phyloP scores from a whole-genome alignment of 164 flowering plant species.

The Macadamia tetraphylla region DNA sequence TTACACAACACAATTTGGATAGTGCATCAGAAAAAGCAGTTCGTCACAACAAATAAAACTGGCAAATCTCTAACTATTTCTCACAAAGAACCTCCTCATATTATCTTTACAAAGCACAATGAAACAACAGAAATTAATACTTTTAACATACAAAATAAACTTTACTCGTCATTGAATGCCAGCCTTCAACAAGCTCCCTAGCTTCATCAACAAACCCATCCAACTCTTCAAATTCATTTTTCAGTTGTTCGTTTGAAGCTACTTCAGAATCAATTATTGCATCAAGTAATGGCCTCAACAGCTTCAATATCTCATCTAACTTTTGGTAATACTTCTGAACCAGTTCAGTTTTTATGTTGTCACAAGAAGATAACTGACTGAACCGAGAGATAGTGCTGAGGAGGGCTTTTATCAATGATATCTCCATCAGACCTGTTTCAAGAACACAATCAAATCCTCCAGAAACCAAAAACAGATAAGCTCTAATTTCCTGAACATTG shows the following conservation, averaged over 20 bases:
- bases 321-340: slow-evolving; percentile 48
- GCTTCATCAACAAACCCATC: slow-evolving; percentile 50
- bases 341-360: slow-evolving; percentile 43
- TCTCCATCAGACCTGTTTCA: slow-evolving; percentile 72
- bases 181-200: slow-evolving; percentile 52
- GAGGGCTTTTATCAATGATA: slow-evolving; percentile 57
- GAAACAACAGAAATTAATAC: neutral
- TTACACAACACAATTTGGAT: neutral
- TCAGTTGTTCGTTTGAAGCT: slow-evolving; percentile 46
- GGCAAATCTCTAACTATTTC: neutral
- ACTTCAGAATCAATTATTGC: slow-evolving; percentile 45
- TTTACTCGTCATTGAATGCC: slow-evolving; percentile 76
- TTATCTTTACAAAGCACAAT: neutral
- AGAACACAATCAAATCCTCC: neutral
- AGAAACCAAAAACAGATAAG: no score
- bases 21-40: neutral
- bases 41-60: neutral
- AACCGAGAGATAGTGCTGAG: slow-evolving; percentile 49
- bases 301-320: slow-evolving; percentile 60
- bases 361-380: slow-evolving; percentile 29
- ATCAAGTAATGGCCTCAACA: slow-evolving; percentile 64
- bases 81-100: neutral
- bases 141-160: slow-evolving; percentile 62
- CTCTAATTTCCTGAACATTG: no score
- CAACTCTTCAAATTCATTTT: slow-evolving; percentile 45